Evolutionary conservation across 208 protist genomes (phyloP).

Genomic region (Wallacemonas sp.): DNA sequence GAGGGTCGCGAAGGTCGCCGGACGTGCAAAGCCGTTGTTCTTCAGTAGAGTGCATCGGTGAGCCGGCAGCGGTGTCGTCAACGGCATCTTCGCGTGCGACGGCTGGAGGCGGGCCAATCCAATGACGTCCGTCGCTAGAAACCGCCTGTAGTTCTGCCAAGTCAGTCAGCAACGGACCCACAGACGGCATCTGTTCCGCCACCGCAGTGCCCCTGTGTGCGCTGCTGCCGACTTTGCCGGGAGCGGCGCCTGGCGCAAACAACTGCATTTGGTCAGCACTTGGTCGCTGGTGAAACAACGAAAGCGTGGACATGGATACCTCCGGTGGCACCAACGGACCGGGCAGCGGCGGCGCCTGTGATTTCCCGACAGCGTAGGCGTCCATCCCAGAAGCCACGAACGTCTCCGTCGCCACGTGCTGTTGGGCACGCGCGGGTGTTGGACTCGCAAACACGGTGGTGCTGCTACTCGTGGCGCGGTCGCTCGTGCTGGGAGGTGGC

Average conservation of each 20-base stretch:
- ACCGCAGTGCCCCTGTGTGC: no score
- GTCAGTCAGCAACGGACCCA: not conserved
- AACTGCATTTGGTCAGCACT: not conserved
- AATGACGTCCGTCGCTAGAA: not conserved
- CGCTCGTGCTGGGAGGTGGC: not conserved
- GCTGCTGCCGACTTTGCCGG: no score
- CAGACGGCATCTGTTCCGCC: not conserved
- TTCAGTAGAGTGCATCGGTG: not conserved
- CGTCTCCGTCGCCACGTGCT: no score
- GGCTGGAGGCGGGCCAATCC: not conserved
- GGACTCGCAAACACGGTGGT: not conserved
- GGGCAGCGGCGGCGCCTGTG: no score
- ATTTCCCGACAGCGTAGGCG: no score
- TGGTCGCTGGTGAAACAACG: not conserved
- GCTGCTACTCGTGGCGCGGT: not conserved
- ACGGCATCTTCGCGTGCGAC: constrained; percentile 2
- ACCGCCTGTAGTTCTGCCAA: not conserved
- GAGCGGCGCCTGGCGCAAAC: not conserved
- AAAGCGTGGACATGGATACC: not conserved
- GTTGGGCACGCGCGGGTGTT: no score
- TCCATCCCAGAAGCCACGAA: no score
- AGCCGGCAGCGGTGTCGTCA: not conserved
- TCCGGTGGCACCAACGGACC: no score
- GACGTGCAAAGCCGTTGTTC: not conserved
- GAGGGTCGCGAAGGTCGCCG: not conserved